Base-by-base conservation (phyloP, 2,329 filamentous ascomycete species). In the Exophiala lecanii-corni region DNA sequence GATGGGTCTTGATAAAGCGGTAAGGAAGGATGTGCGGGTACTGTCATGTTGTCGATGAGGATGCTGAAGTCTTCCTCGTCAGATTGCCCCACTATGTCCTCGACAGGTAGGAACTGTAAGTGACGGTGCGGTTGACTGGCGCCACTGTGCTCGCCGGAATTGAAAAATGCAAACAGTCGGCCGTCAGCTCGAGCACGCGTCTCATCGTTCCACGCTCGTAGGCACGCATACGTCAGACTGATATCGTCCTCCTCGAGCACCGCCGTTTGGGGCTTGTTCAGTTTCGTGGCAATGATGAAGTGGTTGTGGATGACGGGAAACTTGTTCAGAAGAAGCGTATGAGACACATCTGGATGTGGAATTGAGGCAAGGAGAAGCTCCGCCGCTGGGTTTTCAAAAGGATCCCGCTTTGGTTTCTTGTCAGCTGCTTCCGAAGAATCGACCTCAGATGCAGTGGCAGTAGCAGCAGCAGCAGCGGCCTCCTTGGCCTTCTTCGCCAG, bases 1-100 rank as follows among this genome's bases (percentile, higher is more conserved):
- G 21, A 19, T 0, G 68, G 70, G 55, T 73, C 77, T 44, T 75
- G 69, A 9, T 64, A 60, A 45, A 78, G 72, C 1, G 75, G 73
- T n/a, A 78, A 26, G n/a, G 31, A 18, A 16, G 38, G 40, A 36
- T 54, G 51, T 16, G 40, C 49, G 34, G 34, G 37, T 2, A 39
- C 35, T 12, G 41, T 52, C 49, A 70, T 62, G 10, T 56, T 23
- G 41, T 76, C 72, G 33, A 76, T 69, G n/a, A 78, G 58, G 7
- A 73, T 64, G 16, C 58, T 54, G 74, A 74, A 78, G n/a, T 50
- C 55, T 16, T 18, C 25, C 9, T 56, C 48, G 4, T 59, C 53
- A 9, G 58, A 31, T 19, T 9, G 16, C 9, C 36, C 26, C 16
- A 30, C 44, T 66, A 73, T 72, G 23, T 62, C 60, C 47, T 71